These are phyloP conservation scores for Jacaranda mimosifolia DNA, from an alignment of 257 asterid species.

Conservation along the genomic window DNA sequence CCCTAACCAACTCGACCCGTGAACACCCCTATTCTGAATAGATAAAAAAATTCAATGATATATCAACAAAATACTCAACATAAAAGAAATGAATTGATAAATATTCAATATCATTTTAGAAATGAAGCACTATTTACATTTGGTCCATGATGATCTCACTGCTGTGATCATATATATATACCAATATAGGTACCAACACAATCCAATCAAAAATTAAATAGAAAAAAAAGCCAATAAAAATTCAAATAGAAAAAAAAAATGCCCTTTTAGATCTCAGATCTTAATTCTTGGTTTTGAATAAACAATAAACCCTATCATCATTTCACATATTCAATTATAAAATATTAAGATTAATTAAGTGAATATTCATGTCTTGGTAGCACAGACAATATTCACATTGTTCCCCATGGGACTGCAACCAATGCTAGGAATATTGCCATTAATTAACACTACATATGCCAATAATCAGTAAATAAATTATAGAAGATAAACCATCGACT, in stretches of 20 bases:
- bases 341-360: slow-evolving; percentile 19
- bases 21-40: no score
- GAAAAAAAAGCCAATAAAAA: no score
- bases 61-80: not conserved
- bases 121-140: not conserved
- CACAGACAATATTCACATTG: slow-evolving; percentile 40
- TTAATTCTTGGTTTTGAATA: not conserved
- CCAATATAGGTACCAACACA: not conserved
- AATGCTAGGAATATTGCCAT: slow-evolving; percentile 24
- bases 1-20: no score
- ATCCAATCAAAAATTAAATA: not conserved
- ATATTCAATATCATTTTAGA: no score
- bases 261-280: not conserved
- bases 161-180: slow-evolving; percentile 7
- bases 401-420: slow-evolving; percentile 28
- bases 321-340: not conserved
- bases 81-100: no score
- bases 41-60: no score
- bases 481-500: not conserved
- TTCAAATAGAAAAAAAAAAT: not conserved
- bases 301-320: not conserved
- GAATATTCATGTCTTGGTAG: slow-evolving; percentile 21
- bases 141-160: not conserved
- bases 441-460: not conserved
- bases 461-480: not conserved